A percentile compares a stretch with the other conserved stretches of the same genome.
Evolutionary conservation across 495 filamentous ascomycete species (phyloP).

Genomic region (Hypoxylon trugodes): DNA sequence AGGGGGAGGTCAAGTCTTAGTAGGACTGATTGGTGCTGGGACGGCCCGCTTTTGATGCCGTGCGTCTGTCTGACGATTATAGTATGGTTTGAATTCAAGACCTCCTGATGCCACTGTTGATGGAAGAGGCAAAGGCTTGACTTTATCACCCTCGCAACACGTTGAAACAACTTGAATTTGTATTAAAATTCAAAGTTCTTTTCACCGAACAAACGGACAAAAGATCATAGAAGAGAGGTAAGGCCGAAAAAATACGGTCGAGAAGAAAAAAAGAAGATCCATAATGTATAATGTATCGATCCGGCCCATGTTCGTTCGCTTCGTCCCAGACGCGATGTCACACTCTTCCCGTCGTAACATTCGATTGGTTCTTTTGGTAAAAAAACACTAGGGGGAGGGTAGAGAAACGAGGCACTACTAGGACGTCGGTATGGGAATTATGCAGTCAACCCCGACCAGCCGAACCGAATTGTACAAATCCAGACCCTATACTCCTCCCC

Average conservation of each 20-base stretch:
- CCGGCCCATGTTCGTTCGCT: conserved; percentile 13
- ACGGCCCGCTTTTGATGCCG: conserved; percentile 9
- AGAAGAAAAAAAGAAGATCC: conserved; percentile 11
- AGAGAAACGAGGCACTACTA: not conserved
- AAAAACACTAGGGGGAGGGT: not conserved
- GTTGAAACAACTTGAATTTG: not conserved
- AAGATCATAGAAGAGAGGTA: conserved; percentile 29
- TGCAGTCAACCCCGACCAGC: not conserved
- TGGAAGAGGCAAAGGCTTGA: not conserved
- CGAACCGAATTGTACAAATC: too few species aligned
- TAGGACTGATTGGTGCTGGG: conserved; percentile 9
- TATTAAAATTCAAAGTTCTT: conserved; percentile 11
- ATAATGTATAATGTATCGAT: too few species aligned
- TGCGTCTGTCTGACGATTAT: conserved; percentile 8
- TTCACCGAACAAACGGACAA: conserved; percentile 12
- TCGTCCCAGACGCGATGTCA: conserved; percentile 27
- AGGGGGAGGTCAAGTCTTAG: conserved; percentile 14
- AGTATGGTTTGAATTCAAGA: not conserved
- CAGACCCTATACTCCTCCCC: too few species aligned
- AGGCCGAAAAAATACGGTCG: conserved; percentile 5
- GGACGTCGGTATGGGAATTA: not conserved
- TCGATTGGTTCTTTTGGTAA: conserved; percentile 26
- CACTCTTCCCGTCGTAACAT: conserved; percentile 22
- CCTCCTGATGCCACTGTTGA: too few species aligned
- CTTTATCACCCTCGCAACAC: not conserved